Base-by-base conservation (phyloP, 2,329 filamentous ascomycete species). In the Penicillium sumatraense region DNA sequence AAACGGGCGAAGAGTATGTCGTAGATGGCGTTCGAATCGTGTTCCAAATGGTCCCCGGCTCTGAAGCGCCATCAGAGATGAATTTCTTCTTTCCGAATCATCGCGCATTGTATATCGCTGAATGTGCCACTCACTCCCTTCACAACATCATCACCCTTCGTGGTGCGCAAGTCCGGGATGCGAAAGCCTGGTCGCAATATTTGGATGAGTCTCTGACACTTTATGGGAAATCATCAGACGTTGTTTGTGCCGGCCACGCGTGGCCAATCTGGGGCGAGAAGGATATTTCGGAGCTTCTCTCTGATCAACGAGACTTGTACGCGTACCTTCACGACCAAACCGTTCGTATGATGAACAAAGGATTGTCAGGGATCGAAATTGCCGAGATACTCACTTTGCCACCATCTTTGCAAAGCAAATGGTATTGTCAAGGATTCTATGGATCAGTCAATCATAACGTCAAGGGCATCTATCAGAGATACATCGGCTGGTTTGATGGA, bases 101-200 rank as follows among this genome's bases (percentile, higher is more conserved):
- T 31, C 59, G 58, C 6, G 74, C 77, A 1, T 60, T 80, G 0
- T 76, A 66, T 51, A 68, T 75, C 9, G 66, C 76, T 0, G 77
- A 79, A 57, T 68, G 62, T 26, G 72, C 74, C 3, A 78, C 74
- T 1, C 70, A 79, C 50, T 67, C 59, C 13, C 57, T 79, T 53
- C 76, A 79, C 59, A 79, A 79, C 55, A 72, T 79, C 53, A 56
- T 72, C 5, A 79, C 77, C 0, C 65, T 78, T 13, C 70, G 77
- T 1, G 78, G 77, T 2, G 76, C 75, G 2, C 60, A 63, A 5
- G 77, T 79, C 2, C 66, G 76, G 10, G 77, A 80, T 58, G 68
- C 76, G 1, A 69, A 74, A 21, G 66, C 64, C 1, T 80, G 76
- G 77, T 68, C 73, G 2, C 56, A 62, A 14, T 75, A 77, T 42